phyloP scores from a whole-genome alignment of 2,329 filamentous ascomycete species.

The Talaromyces sp. region DNA sequence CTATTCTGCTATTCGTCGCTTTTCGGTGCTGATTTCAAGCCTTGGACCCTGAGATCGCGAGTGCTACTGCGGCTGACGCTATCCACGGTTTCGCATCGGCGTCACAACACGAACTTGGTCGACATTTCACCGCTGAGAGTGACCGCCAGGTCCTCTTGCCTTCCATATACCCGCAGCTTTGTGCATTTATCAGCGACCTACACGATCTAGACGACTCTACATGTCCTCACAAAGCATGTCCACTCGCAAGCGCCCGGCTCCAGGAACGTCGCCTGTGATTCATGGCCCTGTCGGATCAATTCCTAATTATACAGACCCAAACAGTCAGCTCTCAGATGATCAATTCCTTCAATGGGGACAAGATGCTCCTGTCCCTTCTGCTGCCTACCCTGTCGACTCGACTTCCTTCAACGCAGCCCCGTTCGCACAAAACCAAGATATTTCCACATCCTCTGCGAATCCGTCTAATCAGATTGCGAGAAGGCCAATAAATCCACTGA shows the following conservation, averaged over 20 bases:
- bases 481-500: slow-evolving; percentile 32
- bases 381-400: slow-evolving; percentile 34
- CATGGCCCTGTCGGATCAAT: slow-evolving; percentile 50
- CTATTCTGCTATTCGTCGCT: not conserved
- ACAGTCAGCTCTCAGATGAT: slow-evolving; percentile 42
- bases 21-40: not conserved
- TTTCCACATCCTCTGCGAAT: slow-evolving; percentile 40
- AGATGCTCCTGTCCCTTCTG: slow-evolving; percentile 28
- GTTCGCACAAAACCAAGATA: slow-evolving; percentile 43
- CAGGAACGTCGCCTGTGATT: slow-evolving; percentile 61
- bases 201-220: not conserved
- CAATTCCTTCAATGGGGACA: slow-evolving; percentile 53
- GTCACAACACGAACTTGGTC: not conserved
- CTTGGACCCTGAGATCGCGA: not conserved
- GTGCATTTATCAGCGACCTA: not conserved
- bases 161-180: not conserved
- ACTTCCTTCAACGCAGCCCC: slow-evolving; percentile 25
- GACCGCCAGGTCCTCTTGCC: slow-evolving; percentile 11
- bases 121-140: slow-evolving; percentile 1
- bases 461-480: slow-evolving; percentile 39
- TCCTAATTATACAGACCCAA: slow-evolving; percentile 39
- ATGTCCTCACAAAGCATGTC: slow-evolving; percentile 39
- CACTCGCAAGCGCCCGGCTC: slow-evolving; percentile 65
- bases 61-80: not conserved
- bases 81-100: not conserved